Evolutionary conservation across 495 filamentous ascomycete species (phyloP), one percentile per base, ranked within the genome.

Genomic region (Aspergillus haitiensis): DNA sequence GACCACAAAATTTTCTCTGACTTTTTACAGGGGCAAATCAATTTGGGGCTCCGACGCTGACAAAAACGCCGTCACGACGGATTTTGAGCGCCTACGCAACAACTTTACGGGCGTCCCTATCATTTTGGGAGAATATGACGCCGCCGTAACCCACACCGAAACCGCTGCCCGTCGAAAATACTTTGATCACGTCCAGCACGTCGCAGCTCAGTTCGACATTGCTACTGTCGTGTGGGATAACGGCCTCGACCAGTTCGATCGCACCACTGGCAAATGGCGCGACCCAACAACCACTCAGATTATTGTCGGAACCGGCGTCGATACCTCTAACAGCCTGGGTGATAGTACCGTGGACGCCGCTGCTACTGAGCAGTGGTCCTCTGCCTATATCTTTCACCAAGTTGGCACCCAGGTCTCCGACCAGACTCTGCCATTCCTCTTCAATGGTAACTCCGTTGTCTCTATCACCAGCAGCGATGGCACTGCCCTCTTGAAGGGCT

Each of bases 81-180:
- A 84, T 56, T 75, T 87, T 49, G 63, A 76, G 11, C 62, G 74
- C 18, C 67, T 86, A 6, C 76, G 81, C 5, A 74, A 69, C 13
- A 84, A 84, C 59, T 82, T 82, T 64, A 82, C 78, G 36, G 63
- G 79, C 37, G 70, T 85, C 0, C 85, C 84, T 6, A 67, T 85
- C 3, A 60, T 86, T 6, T 67, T 88, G 16, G 82, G 85, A n/a
- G 85, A 88, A 73, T 88, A 77, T 61, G 75, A 79, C 58, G 79
- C 81, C 13, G 76, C 74, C 0, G 71, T 75, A 4, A 63, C 57
- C 6, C 75, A 75, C 52, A 79, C 76, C 16, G 85, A 88, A 63
- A 73, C 77, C 0, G 81, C 78, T 21, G 82, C 76, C 3, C 73
- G 82, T 45, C 85, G 85, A 78, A 81, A 81, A 56, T 88, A 83